Conservation (phyloP, 768 basidiomycete species). For the Chiua virens region DNA sequence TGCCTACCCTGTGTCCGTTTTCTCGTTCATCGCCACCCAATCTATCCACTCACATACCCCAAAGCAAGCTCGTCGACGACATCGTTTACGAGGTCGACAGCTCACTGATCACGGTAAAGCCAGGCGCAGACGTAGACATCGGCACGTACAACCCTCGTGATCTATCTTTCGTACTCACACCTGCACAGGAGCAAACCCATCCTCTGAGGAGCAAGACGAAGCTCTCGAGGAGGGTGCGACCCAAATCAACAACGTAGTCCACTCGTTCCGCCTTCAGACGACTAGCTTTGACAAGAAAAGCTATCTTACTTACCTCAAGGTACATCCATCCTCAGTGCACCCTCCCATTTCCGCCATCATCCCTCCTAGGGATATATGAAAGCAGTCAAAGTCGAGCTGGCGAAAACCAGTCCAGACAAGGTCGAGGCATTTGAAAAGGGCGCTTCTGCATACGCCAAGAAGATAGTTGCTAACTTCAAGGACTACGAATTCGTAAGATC, state of each 20-base stretch:
- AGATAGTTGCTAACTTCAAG: slow-evolving; percentile 86
- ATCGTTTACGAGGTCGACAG: slow-evolving; percentile 90
- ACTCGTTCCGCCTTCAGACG: slow-evolving; percentile 86
- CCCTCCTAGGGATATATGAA: slow-evolving; percentile 86
- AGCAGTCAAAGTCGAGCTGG: slow-evolving; percentile 68
- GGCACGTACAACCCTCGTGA: slow-evolving; percentile 45
- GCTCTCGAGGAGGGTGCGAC: slow-evolving; percentile 73
- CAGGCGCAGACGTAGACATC: slow-evolving; percentile 83
- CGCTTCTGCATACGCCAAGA: slow-evolving; percentile 79
- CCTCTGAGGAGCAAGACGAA: slow-evolving; percentile 84
- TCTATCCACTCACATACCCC: slow-evolving; percentile 7
- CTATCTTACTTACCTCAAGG: slow-evolving; percentile 85
- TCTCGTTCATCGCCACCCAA: background rate
- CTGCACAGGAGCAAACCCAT: slow-evolving; percentile 82
- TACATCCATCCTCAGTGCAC: background rate
- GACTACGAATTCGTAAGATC: slow-evolving; percentile 86
- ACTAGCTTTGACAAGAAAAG: slow-evolving; percentile 89
- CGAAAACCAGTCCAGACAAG: slow-evolving; percentile 51
- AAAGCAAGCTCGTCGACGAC: slow-evolving; percentile 74
- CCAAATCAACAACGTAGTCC: slow-evolving; percentile 84
- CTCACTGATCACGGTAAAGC: slow-evolving; percentile 62
- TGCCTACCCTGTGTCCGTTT: slow-evolving; percentile 79
- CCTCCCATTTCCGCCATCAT: background rate
- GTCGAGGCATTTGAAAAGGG: slow-evolving; percentile 80
- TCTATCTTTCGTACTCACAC: slow-evolving; percentile 7